phyloP scores from a whole-genome alignment of 768 basidiomycete species.

The Royoungia palumana region DNA sequence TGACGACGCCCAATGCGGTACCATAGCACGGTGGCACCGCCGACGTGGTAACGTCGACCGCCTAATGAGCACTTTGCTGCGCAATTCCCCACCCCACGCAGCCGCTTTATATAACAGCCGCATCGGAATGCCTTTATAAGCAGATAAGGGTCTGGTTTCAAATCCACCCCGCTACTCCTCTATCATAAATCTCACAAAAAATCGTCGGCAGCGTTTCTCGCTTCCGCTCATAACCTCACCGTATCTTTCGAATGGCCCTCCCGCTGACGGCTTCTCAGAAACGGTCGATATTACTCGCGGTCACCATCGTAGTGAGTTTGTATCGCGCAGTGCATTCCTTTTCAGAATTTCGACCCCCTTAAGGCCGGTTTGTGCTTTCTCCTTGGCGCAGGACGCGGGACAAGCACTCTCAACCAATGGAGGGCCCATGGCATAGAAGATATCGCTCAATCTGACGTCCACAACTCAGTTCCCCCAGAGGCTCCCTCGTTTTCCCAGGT shows the following conservation, averaged over 20 bases:
- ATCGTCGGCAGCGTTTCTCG: no score
- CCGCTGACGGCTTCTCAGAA: slow-evolving; percentile 29
- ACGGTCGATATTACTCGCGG: slow-evolving; percentile 27
- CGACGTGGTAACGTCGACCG: no score
- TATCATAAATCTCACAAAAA: no score
- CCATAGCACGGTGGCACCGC: no score
- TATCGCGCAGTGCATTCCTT: no score
- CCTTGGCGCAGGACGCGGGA: slow-evolving; percentile 9
- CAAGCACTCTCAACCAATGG: slow-evolving; percentile 5
- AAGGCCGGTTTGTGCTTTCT: slow-evolving; percentile 24
- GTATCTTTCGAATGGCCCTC: slow-evolving; percentile 16
- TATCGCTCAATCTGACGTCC: not conserved
- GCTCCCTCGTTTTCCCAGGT: not conserved
- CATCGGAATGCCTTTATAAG: not conserved
- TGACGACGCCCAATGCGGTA: no score
- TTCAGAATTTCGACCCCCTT: not conserved
- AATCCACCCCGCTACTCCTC: no score
- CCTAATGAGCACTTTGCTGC: no score
- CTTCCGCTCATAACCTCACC: not conserved
- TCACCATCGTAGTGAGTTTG: slow-evolving; percentile 23
- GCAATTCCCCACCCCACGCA: no score
- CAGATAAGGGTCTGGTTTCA: no score
- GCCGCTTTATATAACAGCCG: not conserved
- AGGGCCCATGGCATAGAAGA: not conserved
- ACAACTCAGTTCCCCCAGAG: not conserved